These are phyloP conservation scores for Aquilaria sinensis DNA, from an alignment of 345 rosid species.

Conservation along the genomic window DNA sequence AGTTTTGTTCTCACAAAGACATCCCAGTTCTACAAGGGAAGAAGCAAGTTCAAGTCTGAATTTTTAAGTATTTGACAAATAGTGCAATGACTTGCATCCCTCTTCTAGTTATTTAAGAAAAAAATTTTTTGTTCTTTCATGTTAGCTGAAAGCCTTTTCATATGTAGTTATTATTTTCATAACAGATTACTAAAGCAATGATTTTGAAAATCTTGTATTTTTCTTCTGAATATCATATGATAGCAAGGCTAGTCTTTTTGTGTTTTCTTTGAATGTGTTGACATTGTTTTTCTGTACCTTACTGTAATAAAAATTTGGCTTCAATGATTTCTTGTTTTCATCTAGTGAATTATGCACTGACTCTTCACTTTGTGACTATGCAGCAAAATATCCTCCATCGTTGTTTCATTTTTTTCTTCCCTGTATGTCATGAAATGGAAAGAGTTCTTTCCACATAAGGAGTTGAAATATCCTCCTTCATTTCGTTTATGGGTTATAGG, in stretches of 20 bases:
- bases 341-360: constrained; percentile 7
- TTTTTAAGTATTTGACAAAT: background rate
- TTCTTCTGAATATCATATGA: background rate
- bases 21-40: constrained; percentile 74
- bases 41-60: constrained; percentile 51
- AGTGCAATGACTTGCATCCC: background rate
- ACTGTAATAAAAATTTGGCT: too few relatives aligned
- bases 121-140: too few relatives aligned
- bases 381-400: constrained; percentile 80
- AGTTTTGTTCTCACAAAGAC: constrained; percentile 84
- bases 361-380: constrained; percentile 21
- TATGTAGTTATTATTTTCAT: too few relatives aligned
- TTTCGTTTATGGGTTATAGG: constrained; percentile 45
- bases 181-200: too few relatives aligned
- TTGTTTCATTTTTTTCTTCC: constrained; percentile 69
- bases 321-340: background rate
- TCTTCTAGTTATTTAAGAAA: background rate
- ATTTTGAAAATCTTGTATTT: too few relatives aligned
- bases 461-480: constrained; percentile 59
- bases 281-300: too few relatives aligned
- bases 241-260: too few relatives aligned
- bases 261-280: too few relatives aligned
- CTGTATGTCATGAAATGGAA: constrained; percentile 64
- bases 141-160: too few relatives aligned
- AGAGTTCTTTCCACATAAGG: constrained; percentile 50